A percentile compares a stretch with the other conserved stretches of the same genome.
Conservation (phyloP, 2,329 filamentous ascomycete genomes). For the Hysterium pulicare region DNA sequence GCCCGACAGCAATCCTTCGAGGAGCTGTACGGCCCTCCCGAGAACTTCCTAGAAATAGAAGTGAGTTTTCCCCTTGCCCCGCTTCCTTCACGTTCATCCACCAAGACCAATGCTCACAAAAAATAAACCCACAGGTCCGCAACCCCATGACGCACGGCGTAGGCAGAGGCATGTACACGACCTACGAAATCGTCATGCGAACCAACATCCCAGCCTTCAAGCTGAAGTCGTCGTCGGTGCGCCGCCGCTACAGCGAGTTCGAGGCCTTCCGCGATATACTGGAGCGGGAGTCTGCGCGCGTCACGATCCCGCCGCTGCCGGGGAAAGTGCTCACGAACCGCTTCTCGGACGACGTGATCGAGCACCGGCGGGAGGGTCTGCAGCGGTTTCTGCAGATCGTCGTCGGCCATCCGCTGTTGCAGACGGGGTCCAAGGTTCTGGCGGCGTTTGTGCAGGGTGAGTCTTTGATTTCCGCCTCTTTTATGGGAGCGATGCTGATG, state of each 20-base stretch:
- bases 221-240: conserved; percentile 77
- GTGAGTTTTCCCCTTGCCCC: conserved; percentile 31
- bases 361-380: conserved; percentile 83
- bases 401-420: conserved; percentile 89
- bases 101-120: conserved; percentile 2
- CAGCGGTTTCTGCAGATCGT: conserved; percentile 98
- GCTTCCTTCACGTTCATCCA: neutral
- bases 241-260: conserved; percentile 94
- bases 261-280: conserved; percentile 98
- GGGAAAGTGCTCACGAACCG: conserved; percentile 98
- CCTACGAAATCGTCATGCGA: conserved; percentile 95
- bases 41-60: conserved; percentile 99
- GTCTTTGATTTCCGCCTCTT: conserved; percentile 8
- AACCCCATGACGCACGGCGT: conserved; percentile 93
- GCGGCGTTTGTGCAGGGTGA: conserved; percentile 94
- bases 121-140: conserved; percentile 61
- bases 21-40: conserved; percentile 96
- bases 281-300: conserved; percentile 88
- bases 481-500: conserved; percentile 10
- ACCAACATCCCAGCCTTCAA: conserved; percentile 99
- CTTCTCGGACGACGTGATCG: conserved; percentile 97
- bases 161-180: conserved; percentile 94
- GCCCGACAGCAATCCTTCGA: conserved; percentile 91
- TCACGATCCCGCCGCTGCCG: conserved; percentile 91
- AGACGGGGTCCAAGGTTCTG: conserved; percentile 95